Base-by-base conservation (phyloP, 164 flowering plant species). In the Macadamia tetraphylla region DNA sequence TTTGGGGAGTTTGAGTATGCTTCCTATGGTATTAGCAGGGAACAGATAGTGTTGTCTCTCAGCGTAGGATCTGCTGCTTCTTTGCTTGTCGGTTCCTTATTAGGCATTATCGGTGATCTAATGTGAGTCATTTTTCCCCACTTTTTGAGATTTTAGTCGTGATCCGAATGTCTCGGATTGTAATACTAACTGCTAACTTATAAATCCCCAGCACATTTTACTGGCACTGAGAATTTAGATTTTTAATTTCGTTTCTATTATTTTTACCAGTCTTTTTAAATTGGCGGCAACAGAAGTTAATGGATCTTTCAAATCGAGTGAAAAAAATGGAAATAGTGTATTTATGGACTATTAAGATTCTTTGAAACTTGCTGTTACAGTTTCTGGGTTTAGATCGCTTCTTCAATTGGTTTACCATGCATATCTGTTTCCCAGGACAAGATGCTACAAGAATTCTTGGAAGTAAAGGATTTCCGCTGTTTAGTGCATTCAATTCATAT, bases 1-100 rank as follows among this genome's bases (percentile, higher is more conserved):
- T 84, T 82, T 58, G 97, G 95, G n/a, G 97, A 94, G 77, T 84
- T 79, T 58, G 95, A 88, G 76, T 65, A 80, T 70, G 84, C 78
- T 29, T 77, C 69, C 66, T 76, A 80, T 71, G 97, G 94, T 3
- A 49, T 79, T 14, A 81, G 77, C 71, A 84, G 78, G 72, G 92
- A 94, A 66, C 76, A 83, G 66, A 86, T 86, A 80, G 78, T 87
- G 78, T 48, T 71, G 46, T 73, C 69, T 70, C 75, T 92, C 17
- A 79, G 84, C 67, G 70, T 77, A 71, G 98, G 96, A 76, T 81
- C 60, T 62, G 81, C 75, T 49, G 83, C 78, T 70, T 71, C 94
- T 56, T 76, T 86, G 6, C 23, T 87, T 29, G 13, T 85, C 48
- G 91, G 87, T 35, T 68, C 88, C 70, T 77, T 84, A 52, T 71